Base-by-base conservation (phyloP, 2,329 filamentous ascomycete species). In the Bipolaris zeicola region DNA sequence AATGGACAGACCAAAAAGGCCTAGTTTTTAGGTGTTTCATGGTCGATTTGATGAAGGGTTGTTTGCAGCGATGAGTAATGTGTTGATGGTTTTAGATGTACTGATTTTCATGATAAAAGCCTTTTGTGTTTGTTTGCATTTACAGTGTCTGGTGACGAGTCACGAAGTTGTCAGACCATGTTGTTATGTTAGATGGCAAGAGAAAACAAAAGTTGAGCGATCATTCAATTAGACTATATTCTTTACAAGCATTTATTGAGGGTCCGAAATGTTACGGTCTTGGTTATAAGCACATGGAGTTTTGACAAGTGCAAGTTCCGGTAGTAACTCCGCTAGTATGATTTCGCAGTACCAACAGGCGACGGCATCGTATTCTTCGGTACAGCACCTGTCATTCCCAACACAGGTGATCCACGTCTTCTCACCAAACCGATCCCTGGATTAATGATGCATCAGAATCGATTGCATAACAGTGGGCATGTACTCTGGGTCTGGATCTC, bases 1-100 rank as follows among this genome's bases (percentile, higher is more conserved):
- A 65, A 58, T 42, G 60, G 61, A 16, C 55, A 61, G 24, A 53
- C 67, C 18, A 74, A 69, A 49, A 60, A 65, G 46, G 69, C 65
- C 37, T 60, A 37, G n/a, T 48, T 4, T 4, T 4, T 6, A 8
- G 45, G 24, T 6, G 11, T 13, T 8, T 14, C 7, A 5, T 13
- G 5, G 28, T 8, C 8, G 22, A 14, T 48, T 5, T 8, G 22
- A 37, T 28, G 6, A 13, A 34, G 31, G 22, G 31, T 8, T 24
- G 7, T 24, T 36, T 22, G 18, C 5, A 28, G 20, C 16, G 18
- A 37, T 33, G 31, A 24, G 13, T 8, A n/a, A 20, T n/a, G 7
- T 34, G 28, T 18, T 22, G 26, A 24, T 22, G 14, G 42, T 34
- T 33, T 45, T 28, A 18, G n/a, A 6, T 33, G n/a, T 10, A 8